These are phyloP conservation scores for Tulasnella sp. DNA, from an alignment of 768 basidiomycete species.

Conservation along the genomic window DNA sequence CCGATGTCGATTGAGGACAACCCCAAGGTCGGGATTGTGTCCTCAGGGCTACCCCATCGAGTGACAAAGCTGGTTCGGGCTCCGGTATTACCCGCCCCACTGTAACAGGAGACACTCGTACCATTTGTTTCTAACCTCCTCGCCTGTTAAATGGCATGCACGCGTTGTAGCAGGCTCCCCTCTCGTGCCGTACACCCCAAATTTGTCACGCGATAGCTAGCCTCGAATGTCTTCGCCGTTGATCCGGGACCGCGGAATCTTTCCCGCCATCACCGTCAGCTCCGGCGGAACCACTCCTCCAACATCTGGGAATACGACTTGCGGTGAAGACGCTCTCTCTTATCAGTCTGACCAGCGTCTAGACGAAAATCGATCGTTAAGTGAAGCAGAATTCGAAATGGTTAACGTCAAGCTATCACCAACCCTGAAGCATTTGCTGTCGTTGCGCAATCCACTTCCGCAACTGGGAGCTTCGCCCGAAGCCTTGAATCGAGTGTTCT, in stretches of 20 bases:
- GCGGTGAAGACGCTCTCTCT: neutral
- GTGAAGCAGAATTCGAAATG: neutral
- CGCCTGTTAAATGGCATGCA: no score
- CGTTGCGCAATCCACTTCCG: conserved; percentile 51
- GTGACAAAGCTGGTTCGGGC: no score
- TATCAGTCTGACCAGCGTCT: neutral
- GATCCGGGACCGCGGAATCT: neutral
- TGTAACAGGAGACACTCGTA: no score
- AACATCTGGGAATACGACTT: neutral
- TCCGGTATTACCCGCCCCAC: no score
- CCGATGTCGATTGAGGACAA: no score
- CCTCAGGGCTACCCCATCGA: no score
- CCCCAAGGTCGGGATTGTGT: no score
- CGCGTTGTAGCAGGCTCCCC: no score
- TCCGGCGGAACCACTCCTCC: neutral
- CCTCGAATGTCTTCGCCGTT: no score
- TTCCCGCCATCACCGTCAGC: neutral
- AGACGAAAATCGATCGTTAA: neutral
- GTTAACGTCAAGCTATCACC: conserved; percentile 35
- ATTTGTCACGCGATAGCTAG: no score
- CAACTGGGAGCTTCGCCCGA: conserved; percentile 44
- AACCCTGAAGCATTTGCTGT: conserved; percentile 58
- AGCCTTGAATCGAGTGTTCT: conserved; percentile 44
- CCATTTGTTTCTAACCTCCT: no score
- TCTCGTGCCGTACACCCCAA: no score